Evolutionary conservation across 768 basidiomycete species (phyloP).

Genomic region (Chalciporus pseudorubinellus): DNA sequence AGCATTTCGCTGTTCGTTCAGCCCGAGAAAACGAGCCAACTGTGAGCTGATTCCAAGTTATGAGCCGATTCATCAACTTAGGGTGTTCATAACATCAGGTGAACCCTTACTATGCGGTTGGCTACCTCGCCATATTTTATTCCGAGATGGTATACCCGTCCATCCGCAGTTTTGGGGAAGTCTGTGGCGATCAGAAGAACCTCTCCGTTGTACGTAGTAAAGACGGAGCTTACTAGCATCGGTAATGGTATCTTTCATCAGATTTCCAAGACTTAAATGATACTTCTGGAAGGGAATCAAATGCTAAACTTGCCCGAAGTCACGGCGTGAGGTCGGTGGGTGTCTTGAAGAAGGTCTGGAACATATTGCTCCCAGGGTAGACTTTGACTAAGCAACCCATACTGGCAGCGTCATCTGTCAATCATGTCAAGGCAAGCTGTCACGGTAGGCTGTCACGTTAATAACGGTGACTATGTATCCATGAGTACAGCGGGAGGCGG

Average conservation of each 20-base stretch:
- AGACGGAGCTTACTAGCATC: constrained; percentile 59
- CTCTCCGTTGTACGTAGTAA: not conserved
- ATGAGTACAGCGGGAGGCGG: not conserved
- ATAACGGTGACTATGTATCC: not conserved
- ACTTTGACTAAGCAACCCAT: not conserved
- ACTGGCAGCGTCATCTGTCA: too few relatives aligned
- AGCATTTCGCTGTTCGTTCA: constrained; percentile 49
- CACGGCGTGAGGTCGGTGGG: not conserved
- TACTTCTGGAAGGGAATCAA: not conserved
- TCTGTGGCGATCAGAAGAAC: constrained; percentile 40
- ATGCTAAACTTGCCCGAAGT: not conserved
- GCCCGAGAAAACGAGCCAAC: constrained; percentile 75
- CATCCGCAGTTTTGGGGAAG: constrained; percentile 72
- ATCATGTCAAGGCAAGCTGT: not conserved
- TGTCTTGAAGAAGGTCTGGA: too few relatives aligned
- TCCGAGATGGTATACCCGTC: constrained; percentile 78
- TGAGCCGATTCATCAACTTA: not conserved
- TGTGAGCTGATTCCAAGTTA: constrained; percentile 49
- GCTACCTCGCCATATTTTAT: constrained; percentile 74
- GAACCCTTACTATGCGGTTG: constrained; percentile 62
- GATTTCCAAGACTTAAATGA: not conserved
- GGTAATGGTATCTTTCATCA: constrained; percentile 61
- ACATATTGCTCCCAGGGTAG: not conserved
- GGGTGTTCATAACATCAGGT: not conserved
- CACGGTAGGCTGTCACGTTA: not conserved